Evolutionary conservation across 805 yeast genomes (phyloP).

Genomic region (Suhomyces prunicola): DNA sequence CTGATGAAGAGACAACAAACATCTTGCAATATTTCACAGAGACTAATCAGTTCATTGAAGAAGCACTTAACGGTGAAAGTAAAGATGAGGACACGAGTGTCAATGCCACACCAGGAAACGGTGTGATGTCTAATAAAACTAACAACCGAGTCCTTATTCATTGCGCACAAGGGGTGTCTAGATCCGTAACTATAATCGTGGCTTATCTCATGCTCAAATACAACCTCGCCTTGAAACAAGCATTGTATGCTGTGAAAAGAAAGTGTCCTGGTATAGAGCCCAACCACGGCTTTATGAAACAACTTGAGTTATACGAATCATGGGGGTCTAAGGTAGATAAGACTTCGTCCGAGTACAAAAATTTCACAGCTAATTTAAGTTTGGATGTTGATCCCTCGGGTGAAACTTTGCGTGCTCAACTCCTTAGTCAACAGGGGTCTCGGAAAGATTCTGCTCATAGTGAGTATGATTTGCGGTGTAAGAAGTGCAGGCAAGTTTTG

Average conservation of each 20-base stretch:
- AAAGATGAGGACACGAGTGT: not conserved
- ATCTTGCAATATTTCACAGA: slow-evolving; percentile 60
- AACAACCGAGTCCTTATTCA: slow-evolving; percentile 34
- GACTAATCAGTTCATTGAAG: slow-evolving; percentile 63
- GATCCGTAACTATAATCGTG: slow-evolving; percentile 45
- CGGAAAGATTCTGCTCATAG: not conserved
- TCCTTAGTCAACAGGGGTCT: not conserved
- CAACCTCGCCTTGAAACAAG: slow-evolving; percentile 54
- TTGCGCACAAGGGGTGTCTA: slow-evolving; percentile 44
- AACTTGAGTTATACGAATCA: slow-evolving; percentile 58
- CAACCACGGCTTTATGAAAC: slow-evolving; percentile 70
- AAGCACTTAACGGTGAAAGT: slow-evolving; percentile 39
- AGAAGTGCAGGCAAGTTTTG: slow-evolving; percentile 70
- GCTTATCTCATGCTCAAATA: slow-evolving; percentile 53
- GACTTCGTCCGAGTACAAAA: slow-evolving; percentile 21
- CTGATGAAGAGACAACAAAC: slow-evolving; percentile 69
- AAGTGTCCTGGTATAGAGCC: slow-evolving; percentile 63
- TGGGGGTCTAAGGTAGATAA: slow-evolving; percentile 27
- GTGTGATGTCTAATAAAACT: not conserved
- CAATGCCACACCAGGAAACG: not conserved
- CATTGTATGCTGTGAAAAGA: slow-evolving; percentile 72
- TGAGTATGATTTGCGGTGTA: slow-evolving; percentile 60
- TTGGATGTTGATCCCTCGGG: slow-evolving; percentile 42
- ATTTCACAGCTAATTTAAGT: slow-evolving; percentile 23
- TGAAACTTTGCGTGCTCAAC: slow-evolving; percentile 23